These are phyloP conservation scores for Sicyos baderoa DNA, from an alignment of 306 rosid genomes.

Conservation along the genomic window DNA sequence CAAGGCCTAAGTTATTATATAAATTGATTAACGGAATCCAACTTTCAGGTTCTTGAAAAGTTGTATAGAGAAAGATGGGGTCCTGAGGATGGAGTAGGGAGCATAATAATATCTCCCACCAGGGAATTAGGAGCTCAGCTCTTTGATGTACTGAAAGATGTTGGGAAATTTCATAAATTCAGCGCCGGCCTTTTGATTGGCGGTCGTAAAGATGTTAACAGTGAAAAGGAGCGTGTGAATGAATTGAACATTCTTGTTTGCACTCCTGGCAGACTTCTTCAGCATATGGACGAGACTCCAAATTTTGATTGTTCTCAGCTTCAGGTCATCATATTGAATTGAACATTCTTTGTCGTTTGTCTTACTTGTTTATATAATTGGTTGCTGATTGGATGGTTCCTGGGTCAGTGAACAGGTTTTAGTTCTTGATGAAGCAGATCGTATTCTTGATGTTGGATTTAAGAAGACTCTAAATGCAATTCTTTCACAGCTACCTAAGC, in stretches of 20 bases:
- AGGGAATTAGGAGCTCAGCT: conserved; percentile 76
- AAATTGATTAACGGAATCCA: background rate
- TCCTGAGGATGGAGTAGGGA: conserved; percentile 75
- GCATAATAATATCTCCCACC: conserved; percentile 80
- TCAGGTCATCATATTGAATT: conserved; percentile 59
- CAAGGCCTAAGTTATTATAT: no score
- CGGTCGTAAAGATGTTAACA: conserved; percentile 62
- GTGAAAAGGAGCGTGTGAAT: conserved; percentile 63
- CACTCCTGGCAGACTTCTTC: conserved; percentile 89
- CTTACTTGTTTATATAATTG: background rate
- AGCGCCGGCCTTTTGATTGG: conserved; percentile 97
- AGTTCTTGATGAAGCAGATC: conserved; percentile 95
- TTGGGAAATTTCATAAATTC: conserved; percentile 65
- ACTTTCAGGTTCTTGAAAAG: conserved; percentile 67
- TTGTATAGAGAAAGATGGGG: conserved; percentile 71
- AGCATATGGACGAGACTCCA: conserved; percentile 92
- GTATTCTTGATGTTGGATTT: conserved; percentile 75
- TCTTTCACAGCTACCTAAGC: conserved; percentile 76
- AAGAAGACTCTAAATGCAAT: conserved; percentile 68
- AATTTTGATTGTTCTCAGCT: conserved; percentile 83
- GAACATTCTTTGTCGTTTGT: no score
- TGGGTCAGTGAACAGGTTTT: conserved; percentile 57
- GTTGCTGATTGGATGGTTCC: conserved; percentile 34
- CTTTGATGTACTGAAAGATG: conserved; percentile 57
- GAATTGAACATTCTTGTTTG: conserved; percentile 75